These are phyloP conservation scores for Protomyces pachydermus DNA, from an alignment of 1,139 yeast genomes.

Conservation along the genomic window DNA sequence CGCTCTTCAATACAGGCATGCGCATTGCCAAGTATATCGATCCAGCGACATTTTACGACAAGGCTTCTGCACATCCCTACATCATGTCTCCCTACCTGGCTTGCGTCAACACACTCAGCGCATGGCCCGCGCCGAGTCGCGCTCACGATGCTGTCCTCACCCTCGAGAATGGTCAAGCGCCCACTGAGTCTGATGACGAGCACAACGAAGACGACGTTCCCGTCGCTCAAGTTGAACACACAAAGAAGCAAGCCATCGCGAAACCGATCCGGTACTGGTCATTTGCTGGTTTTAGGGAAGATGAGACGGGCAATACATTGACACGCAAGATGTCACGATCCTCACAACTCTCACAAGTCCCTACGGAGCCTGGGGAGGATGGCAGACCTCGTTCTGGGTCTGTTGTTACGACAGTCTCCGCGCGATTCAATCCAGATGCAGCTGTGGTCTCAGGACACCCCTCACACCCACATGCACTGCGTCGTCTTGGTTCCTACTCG, in stretches of 20 bases:
- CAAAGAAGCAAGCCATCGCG: neutral
- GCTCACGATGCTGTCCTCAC: constrained; percentile 28
- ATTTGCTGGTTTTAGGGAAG: constrained; percentile 27
- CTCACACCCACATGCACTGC: neutral
- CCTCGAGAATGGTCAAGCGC: constrained; percentile 13
- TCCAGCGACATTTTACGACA: constrained; percentile 29
- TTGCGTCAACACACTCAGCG: constrained; percentile 29
- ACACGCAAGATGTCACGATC: constrained; percentile 7
- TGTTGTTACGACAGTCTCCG: neutral
- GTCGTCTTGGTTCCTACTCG: neutral
- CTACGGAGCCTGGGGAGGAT: neutral
- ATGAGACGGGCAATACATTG: constrained; percentile 7
- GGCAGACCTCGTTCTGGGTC: neutral
- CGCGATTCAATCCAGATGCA: neutral
- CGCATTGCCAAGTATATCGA: constrained; percentile 29
- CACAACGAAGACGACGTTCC: constrained; percentile 19
- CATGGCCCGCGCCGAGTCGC: constrained; percentile 29
- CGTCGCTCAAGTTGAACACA: constrained; percentile 9
- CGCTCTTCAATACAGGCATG: constrained; percentile 29
- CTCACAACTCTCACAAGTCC: neutral
- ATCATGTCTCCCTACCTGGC: constrained; percentile 31
- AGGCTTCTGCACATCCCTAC: constrained; percentile 21
- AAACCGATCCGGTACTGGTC: constrained; percentile 28
- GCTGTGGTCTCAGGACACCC: neutral
- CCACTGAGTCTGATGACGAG: constrained; percentile 20